These are phyloP conservation scores for Ceratocystis huliohia DNA, from an alignment of 2,329 filamentous ascomycete genomes.

Conservation along the genomic window DNA sequence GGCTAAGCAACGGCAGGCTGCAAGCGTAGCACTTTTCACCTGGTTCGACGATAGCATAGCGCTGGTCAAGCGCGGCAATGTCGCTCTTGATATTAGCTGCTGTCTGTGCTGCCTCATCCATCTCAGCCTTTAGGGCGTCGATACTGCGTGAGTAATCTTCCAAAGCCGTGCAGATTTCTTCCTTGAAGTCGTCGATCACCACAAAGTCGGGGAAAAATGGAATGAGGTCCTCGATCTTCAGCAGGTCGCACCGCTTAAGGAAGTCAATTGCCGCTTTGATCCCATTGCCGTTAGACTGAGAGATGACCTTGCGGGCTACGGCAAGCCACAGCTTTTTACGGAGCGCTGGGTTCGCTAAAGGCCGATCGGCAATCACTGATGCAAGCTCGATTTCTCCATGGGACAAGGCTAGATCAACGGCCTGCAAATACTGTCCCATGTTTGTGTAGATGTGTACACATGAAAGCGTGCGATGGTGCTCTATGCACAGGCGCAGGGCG, in stretches of 20 bases:
- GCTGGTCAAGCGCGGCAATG: constrained; percentile 69
- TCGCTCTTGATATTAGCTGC: constrained; percentile 84
- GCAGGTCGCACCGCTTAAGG: constrained; percentile 75
- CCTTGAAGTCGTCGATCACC: constrained; percentile 97
- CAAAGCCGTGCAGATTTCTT: constrained; percentile 86
- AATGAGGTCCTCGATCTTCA: constrained; percentile 92
- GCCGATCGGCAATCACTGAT: constrained; percentile 74
- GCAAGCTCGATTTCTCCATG: constrained; percentile 85
- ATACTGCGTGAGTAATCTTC: constrained; percentile 91
- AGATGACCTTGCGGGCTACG: constrained; percentile 88
- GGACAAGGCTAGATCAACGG: constrained; percentile 81
- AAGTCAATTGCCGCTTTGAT: constrained; percentile 94
- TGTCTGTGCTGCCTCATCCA: constrained; percentile 86
- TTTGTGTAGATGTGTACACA: constrained; percentile 95
- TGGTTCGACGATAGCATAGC: constrained; percentile 92
- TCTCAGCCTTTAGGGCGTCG: constrained; percentile 75
- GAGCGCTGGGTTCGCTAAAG: constrained; percentile 62
- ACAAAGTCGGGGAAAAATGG: constrained; percentile 98
- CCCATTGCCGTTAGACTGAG: constrained; percentile 52
- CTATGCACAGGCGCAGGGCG: constrained; percentile 85
- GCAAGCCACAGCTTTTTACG: constrained; percentile 93
- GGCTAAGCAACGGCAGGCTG: constrained; percentile 67
- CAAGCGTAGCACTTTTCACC: constrained; percentile 91
- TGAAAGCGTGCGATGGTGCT: constrained; percentile 81
- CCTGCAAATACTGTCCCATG: constrained; percentile 89